These are phyloP conservation scores for Citeromyces hawaiiensis DNA, from an alignment of 1,139 yeast genomes.

Conservation along the genomic window DNA sequence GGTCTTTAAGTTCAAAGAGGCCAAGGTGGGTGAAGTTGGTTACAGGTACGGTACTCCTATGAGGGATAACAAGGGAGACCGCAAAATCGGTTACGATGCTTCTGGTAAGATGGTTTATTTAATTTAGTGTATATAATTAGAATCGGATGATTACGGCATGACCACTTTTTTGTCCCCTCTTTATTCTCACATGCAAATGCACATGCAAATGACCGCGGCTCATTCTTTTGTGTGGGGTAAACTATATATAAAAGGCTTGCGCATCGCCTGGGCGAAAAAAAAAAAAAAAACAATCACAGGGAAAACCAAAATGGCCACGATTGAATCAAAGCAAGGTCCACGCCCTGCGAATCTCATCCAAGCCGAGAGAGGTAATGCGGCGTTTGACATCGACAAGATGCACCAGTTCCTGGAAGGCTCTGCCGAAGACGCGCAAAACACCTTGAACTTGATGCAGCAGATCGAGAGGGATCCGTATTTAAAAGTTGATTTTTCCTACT, in stretches of 20 bases:
- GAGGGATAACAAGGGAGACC: slow-evolving; percentile 80
- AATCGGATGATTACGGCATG: not conserved
- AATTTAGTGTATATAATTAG: slow-evolving; percentile 1
- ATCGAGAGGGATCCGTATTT: slow-evolving; percentile 37
- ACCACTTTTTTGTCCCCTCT: not conserved
- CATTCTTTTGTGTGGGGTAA: not conserved
- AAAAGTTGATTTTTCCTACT: slow-evolving; percentile 22
- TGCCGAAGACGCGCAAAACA: slow-evolving; percentile 20
- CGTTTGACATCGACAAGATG: slow-evolving; percentile 29
- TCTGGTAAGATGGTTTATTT: slow-evolving; percentile 48
- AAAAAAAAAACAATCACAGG: not conserved
- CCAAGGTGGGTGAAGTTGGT: slow-evolving; percentile 77
- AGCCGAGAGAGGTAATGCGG: slow-evolving; percentile 21
- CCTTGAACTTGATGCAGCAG: slow-evolving; percentile 24
- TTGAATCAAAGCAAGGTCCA: slow-evolving; percentile 16
- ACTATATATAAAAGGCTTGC: not conserved
- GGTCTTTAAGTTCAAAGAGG: slow-evolving; percentile 61
- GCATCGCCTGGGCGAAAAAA: not conserved
- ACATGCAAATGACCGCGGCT: not conserved
- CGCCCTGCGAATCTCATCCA: slow-evolving; percentile 24
- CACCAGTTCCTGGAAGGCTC: slow-evolving; percentile 34
- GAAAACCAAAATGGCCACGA: slow-evolving; percentile 2
- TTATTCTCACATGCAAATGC: not conserved
- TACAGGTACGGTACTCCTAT: slow-evolving; percentile 83
- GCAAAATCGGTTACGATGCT: slow-evolving; percentile 65